A percentile compares a stretch with the other conserved stretches of the same genome.
These are phyloP conservation scores for Grosmannia penicillata DNA, from an alignment of 2,329 filamentous ascomycete species.

Conservation along the genomic window DNA sequence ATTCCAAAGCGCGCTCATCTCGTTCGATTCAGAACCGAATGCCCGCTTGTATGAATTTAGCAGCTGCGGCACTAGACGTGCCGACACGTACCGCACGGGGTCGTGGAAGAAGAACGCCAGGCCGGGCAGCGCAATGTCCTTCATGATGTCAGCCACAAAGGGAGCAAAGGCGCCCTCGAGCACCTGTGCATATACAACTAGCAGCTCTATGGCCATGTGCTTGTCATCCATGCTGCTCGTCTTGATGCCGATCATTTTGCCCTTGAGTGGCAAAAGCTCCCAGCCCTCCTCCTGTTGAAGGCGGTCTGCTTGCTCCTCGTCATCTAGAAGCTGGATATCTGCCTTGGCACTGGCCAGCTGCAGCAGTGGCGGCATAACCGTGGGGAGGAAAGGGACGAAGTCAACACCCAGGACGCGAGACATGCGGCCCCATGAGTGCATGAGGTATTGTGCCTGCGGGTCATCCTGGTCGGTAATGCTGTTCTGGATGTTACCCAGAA, in stretches of 20 bases:
- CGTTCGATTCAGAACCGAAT: conserved; percentile 64
- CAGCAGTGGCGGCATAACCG: conserved; percentile 86
- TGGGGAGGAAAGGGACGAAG: conserved; percentile 83
- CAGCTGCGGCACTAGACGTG: conserved; percentile 85
- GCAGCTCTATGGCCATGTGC: conserved; percentile 97
- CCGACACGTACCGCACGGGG: conserved; percentile 85
- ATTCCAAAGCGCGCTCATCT: conserved; percentile 72
- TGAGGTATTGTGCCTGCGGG: conserved; percentile 88
- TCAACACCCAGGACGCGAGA: conserved; percentile 82
- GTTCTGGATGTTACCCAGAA: conserved; percentile 75
- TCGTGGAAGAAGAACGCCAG: conserved; percentile 99
- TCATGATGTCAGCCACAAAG: conserved; percentile 86
- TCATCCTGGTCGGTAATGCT: conserved; percentile 84
- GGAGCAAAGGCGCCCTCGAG: conserved; percentile 86
- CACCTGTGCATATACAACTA: conserved; percentile 93
- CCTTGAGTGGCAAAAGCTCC: conserved; percentile 93
- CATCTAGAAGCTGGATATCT: conserved; percentile 89
- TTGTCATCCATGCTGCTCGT: conserved; percentile 96
- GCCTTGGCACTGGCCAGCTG: conserved; percentile 89
- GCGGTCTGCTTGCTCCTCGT: conserved; percentile 84
- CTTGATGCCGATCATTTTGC: conserved; percentile 96
- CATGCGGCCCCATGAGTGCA: conserved; percentile 99
- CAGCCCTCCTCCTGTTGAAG: conserved; percentile 92
- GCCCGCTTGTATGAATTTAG: conserved; percentile 89
- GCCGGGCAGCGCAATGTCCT: conserved; percentile 86